These are phyloP conservation scores for Phlebopus sp. DNA, from an alignment of 1,284 basidiomycete genomes.

Conservation along the genomic window DNA sequence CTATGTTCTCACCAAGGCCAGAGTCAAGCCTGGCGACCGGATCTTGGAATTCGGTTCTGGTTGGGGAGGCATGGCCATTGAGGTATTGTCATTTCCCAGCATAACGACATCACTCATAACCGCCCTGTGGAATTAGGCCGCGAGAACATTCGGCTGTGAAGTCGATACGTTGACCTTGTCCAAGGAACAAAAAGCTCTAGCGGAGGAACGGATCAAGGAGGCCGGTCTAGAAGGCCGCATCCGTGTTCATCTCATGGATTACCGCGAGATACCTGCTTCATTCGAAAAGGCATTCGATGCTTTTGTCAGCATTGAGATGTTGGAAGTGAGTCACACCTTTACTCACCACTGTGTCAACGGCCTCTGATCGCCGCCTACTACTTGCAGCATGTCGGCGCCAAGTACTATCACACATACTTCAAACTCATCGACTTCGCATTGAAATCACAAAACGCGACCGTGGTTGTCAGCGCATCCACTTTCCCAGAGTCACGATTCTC, in stretches of 20 bases:
- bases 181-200: constrained; percentile 81
- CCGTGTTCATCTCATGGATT: constrained; percentile 85
- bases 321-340: constrained; percentile 56
- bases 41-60: constrained; percentile 91
- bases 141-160: constrained; percentile 67
- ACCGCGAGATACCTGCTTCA: constrained; percentile 72
- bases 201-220: constrained; percentile 74
- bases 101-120: constrained; percentile 6
- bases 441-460: constrained; percentile 67
- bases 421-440: constrained; percentile 78
- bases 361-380: constrained; percentile 8
- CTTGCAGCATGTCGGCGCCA: constrained; percentile 62
- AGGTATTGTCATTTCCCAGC: constrained; percentile 42
- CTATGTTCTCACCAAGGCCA: constrained; percentile 74
- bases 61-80: constrained; percentile 89
- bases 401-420: constrained; percentile 76
- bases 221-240: constrained; percentile 72
- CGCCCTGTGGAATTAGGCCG: constrained; percentile 46
- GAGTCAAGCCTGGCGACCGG: constrained; percentile 73
- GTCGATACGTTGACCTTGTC: constrained; percentile 89
- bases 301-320: constrained; percentile 89
- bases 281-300: constrained; percentile 84
- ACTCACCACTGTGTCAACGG: not conserved
- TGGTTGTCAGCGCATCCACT: constrained; percentile 77
- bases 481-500: constrained; percentile 79